Conservation (phyloP, 345 rosid species). For the Balakata baccata region DNA sequence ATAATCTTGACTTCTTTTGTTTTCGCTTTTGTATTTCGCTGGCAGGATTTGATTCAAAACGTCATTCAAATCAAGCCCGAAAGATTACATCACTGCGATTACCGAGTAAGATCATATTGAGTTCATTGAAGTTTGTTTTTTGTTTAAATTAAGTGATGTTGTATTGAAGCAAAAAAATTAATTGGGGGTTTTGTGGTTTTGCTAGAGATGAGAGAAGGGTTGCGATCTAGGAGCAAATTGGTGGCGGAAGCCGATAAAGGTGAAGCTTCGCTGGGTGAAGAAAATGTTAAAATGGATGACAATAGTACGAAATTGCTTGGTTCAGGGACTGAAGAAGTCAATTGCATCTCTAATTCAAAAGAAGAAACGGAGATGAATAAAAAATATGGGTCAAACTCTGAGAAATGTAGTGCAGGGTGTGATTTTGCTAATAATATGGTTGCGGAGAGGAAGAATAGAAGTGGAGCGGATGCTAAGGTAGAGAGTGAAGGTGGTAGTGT, state of each 20-base stretch:
- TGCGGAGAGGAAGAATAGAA: conserved; percentile 25
- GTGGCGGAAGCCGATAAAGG: conserved; percentile 21
- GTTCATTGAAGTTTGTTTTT: neutral
- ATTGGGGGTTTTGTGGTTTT: conserved; percentile 15
- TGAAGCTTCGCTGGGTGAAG: conserved; percentile 15
- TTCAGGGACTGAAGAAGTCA: conserved; percentile 19
- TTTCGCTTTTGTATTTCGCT: neutral
- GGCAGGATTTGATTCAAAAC: neutral
- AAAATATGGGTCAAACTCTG: conserved; percentile 12
- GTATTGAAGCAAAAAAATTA: conserved; percentile 5
- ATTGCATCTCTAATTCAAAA: neutral
- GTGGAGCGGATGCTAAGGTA: conserved; percentile 18
- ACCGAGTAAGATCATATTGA: conserved; percentile 15
- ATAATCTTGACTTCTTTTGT: neutral
- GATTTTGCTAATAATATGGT: conserved; percentile 10
- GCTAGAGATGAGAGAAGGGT: conserved; percentile 36
- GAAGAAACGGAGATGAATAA: conserved; percentile 14
- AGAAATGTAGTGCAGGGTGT: conserved; percentile 19
- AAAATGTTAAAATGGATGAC: neutral
- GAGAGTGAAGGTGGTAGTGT: conserved; percentile 19
- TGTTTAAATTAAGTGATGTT: neutral
- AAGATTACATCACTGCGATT: neutral
- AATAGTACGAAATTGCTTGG: neutral
- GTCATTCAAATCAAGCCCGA: conserved; percentile 14
- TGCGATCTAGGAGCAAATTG: conserved; percentile 35